A percentile compares a stretch with the other conserved stretches of the same genome.
Conservation (phyloP, 352 stramenopile species). For the Saprolegnia diclina region DNA sequence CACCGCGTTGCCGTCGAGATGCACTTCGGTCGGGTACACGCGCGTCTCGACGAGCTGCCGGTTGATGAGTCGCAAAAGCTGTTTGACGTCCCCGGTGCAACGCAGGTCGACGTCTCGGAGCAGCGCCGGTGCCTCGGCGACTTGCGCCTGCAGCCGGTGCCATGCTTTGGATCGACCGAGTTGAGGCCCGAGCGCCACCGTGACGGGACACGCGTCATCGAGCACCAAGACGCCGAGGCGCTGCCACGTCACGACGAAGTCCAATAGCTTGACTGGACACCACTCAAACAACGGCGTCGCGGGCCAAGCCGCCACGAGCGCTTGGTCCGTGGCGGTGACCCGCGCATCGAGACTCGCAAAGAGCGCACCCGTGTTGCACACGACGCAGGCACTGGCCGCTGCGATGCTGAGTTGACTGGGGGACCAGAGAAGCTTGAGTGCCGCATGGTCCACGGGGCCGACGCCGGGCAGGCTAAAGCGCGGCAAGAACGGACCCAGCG, state of each 20-base stretch:
- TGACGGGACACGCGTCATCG: not conserved
- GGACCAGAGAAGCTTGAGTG: conserved; percentile 13
- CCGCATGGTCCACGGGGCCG: not conserved
- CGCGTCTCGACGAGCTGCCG: not conserved
- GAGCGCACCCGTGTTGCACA: not conserved
- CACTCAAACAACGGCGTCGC: not conserved
- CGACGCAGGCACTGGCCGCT: not conserved
- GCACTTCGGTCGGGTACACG: not conserved
- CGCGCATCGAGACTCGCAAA: conserved; percentile 14
- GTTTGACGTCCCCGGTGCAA: not conserved
- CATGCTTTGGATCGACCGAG: not conserved
- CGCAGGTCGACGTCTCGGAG: not conserved
- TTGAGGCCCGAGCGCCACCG: not conserved
- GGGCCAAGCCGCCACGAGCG: not conserved
- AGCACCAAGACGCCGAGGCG: not conserved
- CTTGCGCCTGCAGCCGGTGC: not conserved
- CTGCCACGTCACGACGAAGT: not conserved
- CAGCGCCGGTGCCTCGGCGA: not conserved
- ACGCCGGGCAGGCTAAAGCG: not conserved
- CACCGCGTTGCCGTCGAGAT: not conserved
- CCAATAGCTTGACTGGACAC: not conserved
- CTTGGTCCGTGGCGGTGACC: not conserved
- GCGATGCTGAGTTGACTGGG: not conserved
- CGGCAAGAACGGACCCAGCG: not conserved
- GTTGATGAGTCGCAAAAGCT: not conserved